These are phyloP conservation scores for Venturia oleaginea DNA, from an alignment of 2,329 filamentous ascomycete species.

Conservation along the genomic window DNA sequence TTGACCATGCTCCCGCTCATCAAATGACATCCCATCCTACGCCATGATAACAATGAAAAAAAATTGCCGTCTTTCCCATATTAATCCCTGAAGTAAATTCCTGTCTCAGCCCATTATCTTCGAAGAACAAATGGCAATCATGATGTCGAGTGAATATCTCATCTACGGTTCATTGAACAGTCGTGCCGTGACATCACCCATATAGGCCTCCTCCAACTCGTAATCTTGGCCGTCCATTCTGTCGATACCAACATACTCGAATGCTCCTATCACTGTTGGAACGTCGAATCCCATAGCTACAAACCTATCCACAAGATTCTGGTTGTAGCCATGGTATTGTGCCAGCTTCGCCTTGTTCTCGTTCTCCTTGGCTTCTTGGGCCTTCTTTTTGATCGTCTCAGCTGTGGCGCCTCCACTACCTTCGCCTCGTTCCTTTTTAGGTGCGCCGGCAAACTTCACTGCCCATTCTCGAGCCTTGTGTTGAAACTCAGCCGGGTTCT, in stretches of 20 bases:
- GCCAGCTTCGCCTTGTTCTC: conserved; percentile 49
- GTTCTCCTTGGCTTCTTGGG: conserved; percentile 43
- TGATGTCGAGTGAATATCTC: neutral
- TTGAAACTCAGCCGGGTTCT: conserved; percentile 69
- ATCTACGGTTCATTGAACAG: conserved; percentile 59
- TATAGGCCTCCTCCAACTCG: conserved; percentile 78
- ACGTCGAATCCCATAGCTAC: conserved; percentile 86
- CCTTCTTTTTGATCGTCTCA: conserved; percentile 45
- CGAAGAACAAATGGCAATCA: neutral
- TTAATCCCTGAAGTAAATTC: neutral
- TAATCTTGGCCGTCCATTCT: conserved; percentile 70
- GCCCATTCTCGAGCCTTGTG: conserved; percentile 86
- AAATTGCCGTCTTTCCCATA: neutral
- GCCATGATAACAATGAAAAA: neutral
- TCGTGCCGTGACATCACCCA: conserved; percentile 80
- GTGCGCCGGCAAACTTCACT: conserved; percentile 70
- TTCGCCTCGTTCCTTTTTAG: conserved; percentile 45
- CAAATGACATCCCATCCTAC: neutral
- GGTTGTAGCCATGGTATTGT: conserved; percentile 78
- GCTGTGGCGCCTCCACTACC: conserved; percentile 44
- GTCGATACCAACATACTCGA: conserved; percentile 73
- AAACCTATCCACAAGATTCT: conserved; percentile 73
- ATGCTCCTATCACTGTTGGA: conserved; percentile 76
- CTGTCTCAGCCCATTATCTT: neutral
- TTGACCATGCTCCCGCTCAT: neutral